Conservation (phyloP, 805 yeast genomes). For the Pichia deserticola region DNA sequence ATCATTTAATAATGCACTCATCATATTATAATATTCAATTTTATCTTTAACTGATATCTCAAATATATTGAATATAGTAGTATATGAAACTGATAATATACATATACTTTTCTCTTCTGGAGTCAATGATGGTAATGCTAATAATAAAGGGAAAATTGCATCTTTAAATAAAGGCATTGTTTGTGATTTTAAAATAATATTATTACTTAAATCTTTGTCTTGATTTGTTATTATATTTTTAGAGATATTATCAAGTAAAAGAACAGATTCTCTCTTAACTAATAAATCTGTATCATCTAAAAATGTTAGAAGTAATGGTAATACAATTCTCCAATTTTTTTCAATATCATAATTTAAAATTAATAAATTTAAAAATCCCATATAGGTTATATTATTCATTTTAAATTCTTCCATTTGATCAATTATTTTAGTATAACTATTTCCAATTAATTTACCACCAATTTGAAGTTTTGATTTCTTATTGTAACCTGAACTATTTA, state of each 20-base stretch:
- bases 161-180: conserved; percentile 18
- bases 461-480: conserved; percentile 3
- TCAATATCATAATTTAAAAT: conserved; percentile 10
- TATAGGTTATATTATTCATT: conserved; percentile 5
- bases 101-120: conserved; percentile 16
- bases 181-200: conserved; percentile 20
- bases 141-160: conserved; percentile 21
- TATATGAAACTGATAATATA: conserved; percentile 20
- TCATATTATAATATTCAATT: conserved; percentile 9
- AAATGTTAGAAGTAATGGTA: conserved; percentile 22
- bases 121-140: conserved; percentile 26
- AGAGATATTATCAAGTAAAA: conserved; percentile 5
- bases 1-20: conserved; percentile 20
- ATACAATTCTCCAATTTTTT: conserved; percentile 19
- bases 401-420: conserved; percentile 18
- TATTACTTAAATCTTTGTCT: neutral
- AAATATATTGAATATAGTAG: conserved; percentile 13
- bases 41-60: conserved; percentile 4
- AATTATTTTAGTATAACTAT: conserved; percentile 9
- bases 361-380: conserved; percentile 6
- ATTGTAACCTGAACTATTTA: conserved; percentile 5
- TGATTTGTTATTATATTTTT: conserved; percentile 1
- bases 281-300: conserved; percentile 25
- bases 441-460: conserved; percentile 10
- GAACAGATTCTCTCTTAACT: conserved; percentile 20